A percentile compares a stretch with the other conserved stretches of the same genome.
These are phyloP conservation scores for Gaillardinia entomophila DNA, from an alignment of 805 yeast genomes.

Conservation along the genomic window DNA sequence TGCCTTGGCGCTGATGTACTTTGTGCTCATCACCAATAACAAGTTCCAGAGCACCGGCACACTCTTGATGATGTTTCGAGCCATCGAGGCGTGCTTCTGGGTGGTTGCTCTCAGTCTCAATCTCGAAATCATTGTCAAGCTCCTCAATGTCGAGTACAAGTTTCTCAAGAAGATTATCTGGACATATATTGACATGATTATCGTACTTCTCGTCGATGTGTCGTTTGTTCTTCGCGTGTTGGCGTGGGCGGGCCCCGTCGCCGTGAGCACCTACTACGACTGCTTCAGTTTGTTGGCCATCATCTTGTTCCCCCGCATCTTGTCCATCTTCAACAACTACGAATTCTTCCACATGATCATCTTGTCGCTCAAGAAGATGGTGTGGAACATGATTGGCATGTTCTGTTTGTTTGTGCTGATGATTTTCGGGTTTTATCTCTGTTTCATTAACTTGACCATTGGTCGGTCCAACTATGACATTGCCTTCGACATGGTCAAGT, in stretches of 20 bases:
- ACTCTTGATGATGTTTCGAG: conserved; percentile 4
- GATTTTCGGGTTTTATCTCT: conserved; percentile 50
- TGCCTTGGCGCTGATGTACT: conserved; percentile 24
- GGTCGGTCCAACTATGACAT: conserved; percentile 38
- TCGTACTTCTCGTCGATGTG: conserved; percentile 32
- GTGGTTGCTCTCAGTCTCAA: conserved; percentile 41
- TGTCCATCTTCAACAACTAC: conserved; percentile 46
- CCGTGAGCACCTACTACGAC: conserved; percentile 16
- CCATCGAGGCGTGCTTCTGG: conserved; percentile 36
- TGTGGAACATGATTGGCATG: conserved; percentile 44
- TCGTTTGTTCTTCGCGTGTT: conserved; percentile 21
- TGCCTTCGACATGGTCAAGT: conserved; percentile 45
- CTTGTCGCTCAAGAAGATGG: conserved; percentile 46
- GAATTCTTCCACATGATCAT: conserved; percentile 48
- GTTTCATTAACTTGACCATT: conserved; percentile 43
- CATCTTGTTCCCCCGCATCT: conserved; percentile 43
- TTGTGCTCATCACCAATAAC: conserved; percentile 22
- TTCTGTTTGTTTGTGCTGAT: conserved; percentile 44
- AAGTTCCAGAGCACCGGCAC: conserved; percentile 2
- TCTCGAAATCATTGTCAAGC: conserved; percentile 40
- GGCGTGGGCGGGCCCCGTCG: conserved; percentile 6
- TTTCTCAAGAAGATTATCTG: conserved; percentile 47
- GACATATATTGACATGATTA: conserved; percentile 44
- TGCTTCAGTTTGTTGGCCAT: conserved; percentile 41
- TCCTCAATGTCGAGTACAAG: conserved; percentile 38